phyloP scores from a whole-genome alignment of 805 yeast genomes.

The Saccharomycopsis capsularis region DNA sequence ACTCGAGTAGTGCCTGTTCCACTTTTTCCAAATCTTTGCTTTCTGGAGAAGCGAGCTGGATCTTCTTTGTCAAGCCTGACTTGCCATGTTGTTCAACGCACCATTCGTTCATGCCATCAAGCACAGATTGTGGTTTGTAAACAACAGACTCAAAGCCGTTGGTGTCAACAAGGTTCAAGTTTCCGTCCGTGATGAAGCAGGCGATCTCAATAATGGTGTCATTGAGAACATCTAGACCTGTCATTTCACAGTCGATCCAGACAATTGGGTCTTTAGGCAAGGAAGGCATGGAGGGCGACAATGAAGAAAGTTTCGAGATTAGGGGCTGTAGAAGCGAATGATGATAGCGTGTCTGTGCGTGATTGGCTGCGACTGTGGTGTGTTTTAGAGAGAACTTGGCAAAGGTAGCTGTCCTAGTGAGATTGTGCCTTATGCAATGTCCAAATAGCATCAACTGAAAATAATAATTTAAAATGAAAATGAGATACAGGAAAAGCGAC shows the following conservation, averaged over 20 bases:
- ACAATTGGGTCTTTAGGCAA: conserved; percentile 53
- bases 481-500: no score
- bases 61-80: conserved; percentile 70
- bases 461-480: no score
- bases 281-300: no score
- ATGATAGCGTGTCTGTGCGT: not conserved
- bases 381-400: not conserved
- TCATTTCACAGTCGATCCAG: conserved; percentile 99
- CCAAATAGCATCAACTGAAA: no score
- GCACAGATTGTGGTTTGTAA: conserved; percentile 50
- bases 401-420: no score
- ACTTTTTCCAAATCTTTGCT: conserved; percentile 51
- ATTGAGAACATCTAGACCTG: conserved; percentile 76
- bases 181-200: conserved; percentile 81
- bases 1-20: conserved; percentile 55
- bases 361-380: not conserved
- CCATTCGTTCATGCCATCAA: conserved; percentile 84
- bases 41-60: conserved; percentile 37
- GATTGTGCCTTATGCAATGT: no score
- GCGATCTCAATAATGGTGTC: conserved; percentile 90
- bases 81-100: conserved; percentile 73
- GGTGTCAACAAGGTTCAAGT: conserved; percentile 61
- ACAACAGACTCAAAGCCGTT: conserved; percentile 77
- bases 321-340: no score
- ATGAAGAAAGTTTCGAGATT: no score